These are phyloP conservation scores for Fusarium heterosporum DNA, from an alignment of 2,329 filamentous ascomycete species.

Conservation along the genomic window DNA sequence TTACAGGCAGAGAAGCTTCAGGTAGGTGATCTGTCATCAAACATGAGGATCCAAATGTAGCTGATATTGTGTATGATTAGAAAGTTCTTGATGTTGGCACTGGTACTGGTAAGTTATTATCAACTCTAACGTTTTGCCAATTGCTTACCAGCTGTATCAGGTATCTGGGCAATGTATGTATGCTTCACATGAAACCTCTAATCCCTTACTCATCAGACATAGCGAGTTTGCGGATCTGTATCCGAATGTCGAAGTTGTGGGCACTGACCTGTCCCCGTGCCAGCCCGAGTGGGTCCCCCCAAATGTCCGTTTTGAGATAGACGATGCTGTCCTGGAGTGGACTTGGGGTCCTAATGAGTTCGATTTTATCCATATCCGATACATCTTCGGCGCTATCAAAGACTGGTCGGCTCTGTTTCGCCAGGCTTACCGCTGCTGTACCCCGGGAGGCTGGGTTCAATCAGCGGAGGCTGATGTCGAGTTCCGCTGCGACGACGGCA, in stretches of 20 bases:
- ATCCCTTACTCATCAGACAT: background rate
- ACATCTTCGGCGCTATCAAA: constrained; percentile 19
- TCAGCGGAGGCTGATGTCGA: constrained; percentile 26
- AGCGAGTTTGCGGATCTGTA: constrained; percentile 32
- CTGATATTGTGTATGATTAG: background rate
- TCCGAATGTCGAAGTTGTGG: constrained; percentile 12
- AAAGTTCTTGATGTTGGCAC: constrained; percentile 24
- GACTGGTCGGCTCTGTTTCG: constrained; percentile 19
- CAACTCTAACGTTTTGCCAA: fast-evolving
- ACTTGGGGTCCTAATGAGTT: constrained; percentile 16
- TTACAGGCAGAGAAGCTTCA: constrained; percentile 11
- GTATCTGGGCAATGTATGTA: constrained; percentile 29
- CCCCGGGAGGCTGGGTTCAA: constrained; percentile 24
- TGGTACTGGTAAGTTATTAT: constrained; percentile 5
- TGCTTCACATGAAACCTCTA: background rate
- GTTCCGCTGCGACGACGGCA: constrained; percentile 24
- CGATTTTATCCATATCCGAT: constrained; percentile 29
- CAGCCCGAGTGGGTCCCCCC: constrained; percentile 30
- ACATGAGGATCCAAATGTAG: fast-evolving
- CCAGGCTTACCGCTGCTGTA: constrained; percentile 20
- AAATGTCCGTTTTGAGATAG: constrained; percentile 27
- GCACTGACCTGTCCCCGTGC: constrained; percentile 26
- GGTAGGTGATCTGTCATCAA: background rate
- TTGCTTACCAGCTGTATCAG: background rate
- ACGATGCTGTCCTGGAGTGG: constrained; percentile 23